phyloP scores from a whole-genome alignment of 176 grass and related monocot species.

The Phoenix roebelenii region DNA sequence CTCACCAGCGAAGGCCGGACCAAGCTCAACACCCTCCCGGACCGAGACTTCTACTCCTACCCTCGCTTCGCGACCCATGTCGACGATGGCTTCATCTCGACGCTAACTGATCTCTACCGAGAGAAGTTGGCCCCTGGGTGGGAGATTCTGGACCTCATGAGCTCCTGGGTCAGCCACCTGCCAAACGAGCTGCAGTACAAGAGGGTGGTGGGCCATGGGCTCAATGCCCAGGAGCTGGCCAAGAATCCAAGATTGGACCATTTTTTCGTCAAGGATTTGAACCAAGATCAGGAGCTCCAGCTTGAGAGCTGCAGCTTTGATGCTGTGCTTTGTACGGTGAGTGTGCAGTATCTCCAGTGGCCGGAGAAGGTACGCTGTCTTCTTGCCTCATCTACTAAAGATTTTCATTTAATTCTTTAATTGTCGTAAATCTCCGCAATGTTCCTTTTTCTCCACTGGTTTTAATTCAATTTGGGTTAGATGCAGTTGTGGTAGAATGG shows the following conservation, averaged over 20 bases:
- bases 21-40: constrained; percentile 57
- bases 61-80: constrained; percentile 87
- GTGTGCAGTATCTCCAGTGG: constrained; percentile 73
- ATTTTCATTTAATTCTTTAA: too few relatives aligned
- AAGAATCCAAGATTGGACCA: constrained; percentile 57
- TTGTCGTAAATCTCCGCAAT: too few relatives aligned
- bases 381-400: too few relatives aligned
- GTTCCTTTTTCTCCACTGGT: too few relatives aligned
- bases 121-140: constrained; percentile 35
- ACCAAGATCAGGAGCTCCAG: constrained; percentile 53
- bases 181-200: constrained; percentile 40
- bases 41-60: constrained; percentile 77
- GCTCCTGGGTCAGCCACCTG: constrained; percentile 96
- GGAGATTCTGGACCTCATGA: constrained; percentile 87
- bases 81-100: constrained; percentile 63
- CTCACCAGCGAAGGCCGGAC: constrained; percentile 58
- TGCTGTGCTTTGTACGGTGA: constrained; percentile 71
- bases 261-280: constrained; percentile 90
- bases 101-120: constrained; percentile 64
- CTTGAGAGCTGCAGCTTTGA: constrained; percentile 37
- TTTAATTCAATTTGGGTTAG: too few relatives aligned
- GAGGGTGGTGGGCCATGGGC: constrained; percentile 69
- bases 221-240: constrained; percentile 88
- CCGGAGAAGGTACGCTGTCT: constrained; percentile 49
- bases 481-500: too few relatives aligned